Conservation (phyloP, 2,329 filamentous ascomycete species). For the Trichoderma pleuroti region DNA sequence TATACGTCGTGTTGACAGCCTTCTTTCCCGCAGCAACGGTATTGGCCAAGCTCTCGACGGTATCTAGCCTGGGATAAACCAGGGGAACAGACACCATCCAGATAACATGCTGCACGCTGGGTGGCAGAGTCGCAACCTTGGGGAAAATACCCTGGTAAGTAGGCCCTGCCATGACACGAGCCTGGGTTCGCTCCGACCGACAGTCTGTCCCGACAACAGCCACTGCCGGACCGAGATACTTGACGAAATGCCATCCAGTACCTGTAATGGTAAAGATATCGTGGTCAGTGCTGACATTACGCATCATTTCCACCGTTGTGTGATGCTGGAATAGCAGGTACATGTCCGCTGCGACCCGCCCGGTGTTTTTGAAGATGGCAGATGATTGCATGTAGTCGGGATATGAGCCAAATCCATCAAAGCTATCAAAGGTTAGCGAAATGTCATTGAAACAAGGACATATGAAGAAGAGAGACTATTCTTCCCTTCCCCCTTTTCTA, state of each 20-base stretch:
- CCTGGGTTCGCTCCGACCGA: constrained; percentile 83
- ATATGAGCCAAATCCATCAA: constrained; percentile 95
- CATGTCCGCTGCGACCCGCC: constrained; percentile 92
- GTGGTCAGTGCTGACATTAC: constrained; percentile 80
- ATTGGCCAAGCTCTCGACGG: constrained; percentile 84
- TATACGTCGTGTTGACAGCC: constrained; percentile 93
- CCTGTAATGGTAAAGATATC: constrained; percentile 97
- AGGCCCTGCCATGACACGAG: constrained; percentile 89
- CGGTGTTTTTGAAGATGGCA: constrained; percentile 97
- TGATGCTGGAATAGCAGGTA: constrained; percentile 98
- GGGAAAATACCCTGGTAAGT: constrained; percentile 98
- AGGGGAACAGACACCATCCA: constrained; percentile 93
- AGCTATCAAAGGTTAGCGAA: constrained; percentile 51
- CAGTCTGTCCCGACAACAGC: constrained; percentile 89
- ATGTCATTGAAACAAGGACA: background rate
- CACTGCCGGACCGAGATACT: constrained; percentile 87
- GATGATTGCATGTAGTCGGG: constrained; percentile 98
- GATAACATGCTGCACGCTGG: constrained; percentile 92
- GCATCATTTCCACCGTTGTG: constrained; percentile 88
- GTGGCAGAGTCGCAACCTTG: constrained; percentile 85
- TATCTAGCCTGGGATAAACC: constrained; percentile 86
- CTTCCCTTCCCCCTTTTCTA: background rate
- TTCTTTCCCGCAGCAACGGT: constrained; percentile 95
- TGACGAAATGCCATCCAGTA: constrained; percentile 98
- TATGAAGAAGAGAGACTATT: background rate